Conservation (phyloP, 441 rosid genomes). For the Iberis amara region DNA sequence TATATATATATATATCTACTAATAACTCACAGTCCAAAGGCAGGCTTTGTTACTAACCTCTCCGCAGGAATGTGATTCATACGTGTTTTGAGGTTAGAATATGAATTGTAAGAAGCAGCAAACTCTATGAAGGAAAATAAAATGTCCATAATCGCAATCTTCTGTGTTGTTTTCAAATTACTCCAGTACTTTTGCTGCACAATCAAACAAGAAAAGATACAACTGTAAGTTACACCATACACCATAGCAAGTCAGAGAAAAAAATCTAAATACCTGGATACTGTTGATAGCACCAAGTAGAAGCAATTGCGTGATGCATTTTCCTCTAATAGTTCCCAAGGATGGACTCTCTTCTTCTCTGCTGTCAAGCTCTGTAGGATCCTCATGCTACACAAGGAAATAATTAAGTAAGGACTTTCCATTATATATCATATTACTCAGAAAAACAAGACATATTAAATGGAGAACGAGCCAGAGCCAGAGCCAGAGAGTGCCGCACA, state of each 20-base stretch:
- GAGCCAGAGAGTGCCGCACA: no score
- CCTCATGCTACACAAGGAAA: slow-evolving; percentile 50
- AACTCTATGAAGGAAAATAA: slow-evolving; percentile 82
- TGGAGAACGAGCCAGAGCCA: no score
- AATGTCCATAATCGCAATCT: slow-evolving; percentile 84
- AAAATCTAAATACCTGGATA: slow-evolving; percentile 66
- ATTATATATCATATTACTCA: not conserved
- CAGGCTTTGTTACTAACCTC: slow-evolving; percentile 46
- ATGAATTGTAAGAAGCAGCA: slow-evolving; percentile 92
- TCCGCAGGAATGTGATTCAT: slow-evolving; percentile 82
- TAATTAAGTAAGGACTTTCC: slow-evolving; percentile 18
- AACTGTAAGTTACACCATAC: slow-evolving; percentile 18
- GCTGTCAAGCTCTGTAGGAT: slow-evolving; percentile 51
- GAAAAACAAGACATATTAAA: not conserved
- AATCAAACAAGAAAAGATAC: slow-evolving; percentile 18
- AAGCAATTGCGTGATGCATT: slow-evolving; percentile 89
- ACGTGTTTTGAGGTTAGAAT: slow-evolving; percentile 71
- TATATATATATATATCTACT: not conserved
- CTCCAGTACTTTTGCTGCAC: slow-evolving; percentile 91
- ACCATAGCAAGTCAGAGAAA: no score
- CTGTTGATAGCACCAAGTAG: slow-evolving; percentile 93
- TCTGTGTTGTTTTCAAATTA: slow-evolving; percentile 73
- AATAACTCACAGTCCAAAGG: slow-evolving; percentile 14
- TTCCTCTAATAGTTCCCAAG: slow-evolving; percentile 79
- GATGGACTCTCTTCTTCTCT: slow-evolving; percentile 90